Evolutionary conservation across 2,329 filamentous ascomycete genomes (phyloP).

Genomic region (Ilyonectria destructans): DNA sequence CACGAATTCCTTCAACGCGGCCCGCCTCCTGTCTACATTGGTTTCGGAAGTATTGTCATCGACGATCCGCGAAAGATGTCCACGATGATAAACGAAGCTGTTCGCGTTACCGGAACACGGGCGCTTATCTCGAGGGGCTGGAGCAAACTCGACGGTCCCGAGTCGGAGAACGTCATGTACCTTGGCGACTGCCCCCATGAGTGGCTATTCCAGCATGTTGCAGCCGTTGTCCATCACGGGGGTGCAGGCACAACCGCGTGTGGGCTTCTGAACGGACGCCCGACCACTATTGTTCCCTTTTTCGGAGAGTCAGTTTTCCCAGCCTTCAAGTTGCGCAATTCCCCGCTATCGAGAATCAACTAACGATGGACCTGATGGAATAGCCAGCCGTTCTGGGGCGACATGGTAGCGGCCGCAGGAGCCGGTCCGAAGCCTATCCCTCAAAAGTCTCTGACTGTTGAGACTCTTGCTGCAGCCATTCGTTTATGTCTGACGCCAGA

Average conservation of each 20-base stretch:
- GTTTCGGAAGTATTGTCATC: constrained; percentile 82
- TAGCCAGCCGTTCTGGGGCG: constrained; percentile 37
- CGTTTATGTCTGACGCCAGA: background rate
- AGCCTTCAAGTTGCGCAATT: background rate
- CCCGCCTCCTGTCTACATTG: constrained; percentile 77
- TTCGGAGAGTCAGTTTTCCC: constrained; percentile 67
- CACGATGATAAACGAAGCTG: constrained; percentile 76
- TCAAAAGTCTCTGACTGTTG: background rate
- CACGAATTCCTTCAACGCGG: constrained; percentile 71
- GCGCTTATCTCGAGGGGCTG: constrained; percentile 81
- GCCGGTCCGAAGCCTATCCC: constrained; percentile 25
- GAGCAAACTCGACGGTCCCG: constrained; percentile 75
- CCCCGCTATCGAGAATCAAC: background rate
- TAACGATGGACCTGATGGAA: background rate
- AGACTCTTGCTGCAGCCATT: background rate
- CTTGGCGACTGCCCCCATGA: constrained; percentile 81
- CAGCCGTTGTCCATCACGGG: constrained; percentile 79
- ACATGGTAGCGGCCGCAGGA: constrained; percentile 29
- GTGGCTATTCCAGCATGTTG: constrained; percentile 79
- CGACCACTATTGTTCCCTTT: constrained; percentile 82
- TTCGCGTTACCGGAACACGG: constrained; percentile 73
- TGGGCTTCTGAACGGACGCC: constrained; percentile 77
- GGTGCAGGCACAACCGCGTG: constrained; percentile 80
- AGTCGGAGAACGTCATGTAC: constrained; percentile 75
- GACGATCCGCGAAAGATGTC: constrained; percentile 79